Evolutionary conservation across 257 asterid genomes (phyloP).

Genomic region (Solanum chiquidenum): DNA sequence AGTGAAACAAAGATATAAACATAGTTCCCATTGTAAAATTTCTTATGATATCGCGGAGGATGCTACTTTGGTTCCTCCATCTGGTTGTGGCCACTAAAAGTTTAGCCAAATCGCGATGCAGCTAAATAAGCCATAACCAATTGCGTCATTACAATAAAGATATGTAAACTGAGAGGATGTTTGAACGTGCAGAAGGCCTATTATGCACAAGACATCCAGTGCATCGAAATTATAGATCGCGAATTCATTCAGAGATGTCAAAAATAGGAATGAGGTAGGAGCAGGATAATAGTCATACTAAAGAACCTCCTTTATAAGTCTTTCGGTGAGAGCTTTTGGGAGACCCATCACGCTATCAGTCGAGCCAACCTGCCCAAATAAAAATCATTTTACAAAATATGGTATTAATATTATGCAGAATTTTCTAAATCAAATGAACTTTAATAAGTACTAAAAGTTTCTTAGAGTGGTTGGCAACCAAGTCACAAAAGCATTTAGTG

Average conservation of each 20-base stretch:
- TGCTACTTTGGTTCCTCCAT: neutral
- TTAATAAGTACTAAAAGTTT: neutral
- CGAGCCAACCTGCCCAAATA: slow-evolving; percentile 53
- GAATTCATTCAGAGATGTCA: neutral
- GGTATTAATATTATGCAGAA: neutral
- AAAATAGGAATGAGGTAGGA: neutral
- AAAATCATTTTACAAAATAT: neutral
- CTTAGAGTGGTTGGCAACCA: neutral
- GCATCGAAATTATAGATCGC: neutral
- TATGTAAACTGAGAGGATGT: neutral
- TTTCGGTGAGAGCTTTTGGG: slow-evolving; percentile 56
- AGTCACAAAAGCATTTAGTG: neutral
- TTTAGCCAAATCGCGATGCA: too few species aligned
- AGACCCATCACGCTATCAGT: slow-evolving; percentile 98
- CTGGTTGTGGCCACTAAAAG: too few species aligned
- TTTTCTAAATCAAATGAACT: neutral
- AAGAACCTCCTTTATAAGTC: slow-evolving; percentile 63
- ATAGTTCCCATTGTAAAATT: neutral
- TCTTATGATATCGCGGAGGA: neutral
- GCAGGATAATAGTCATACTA: slow-evolving; percentile 5
- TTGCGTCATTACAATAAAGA: neutral
- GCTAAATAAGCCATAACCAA: too few species aligned
- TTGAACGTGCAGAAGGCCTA: neutral
- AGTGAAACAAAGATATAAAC: neutral
- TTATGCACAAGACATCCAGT: neutral